These are phyloP conservation scores for Rhinocladiella mackenziei DNA, from an alignment of 2,329 filamentous ascomycete genomes.

Conservation along the genomic window DNA sequence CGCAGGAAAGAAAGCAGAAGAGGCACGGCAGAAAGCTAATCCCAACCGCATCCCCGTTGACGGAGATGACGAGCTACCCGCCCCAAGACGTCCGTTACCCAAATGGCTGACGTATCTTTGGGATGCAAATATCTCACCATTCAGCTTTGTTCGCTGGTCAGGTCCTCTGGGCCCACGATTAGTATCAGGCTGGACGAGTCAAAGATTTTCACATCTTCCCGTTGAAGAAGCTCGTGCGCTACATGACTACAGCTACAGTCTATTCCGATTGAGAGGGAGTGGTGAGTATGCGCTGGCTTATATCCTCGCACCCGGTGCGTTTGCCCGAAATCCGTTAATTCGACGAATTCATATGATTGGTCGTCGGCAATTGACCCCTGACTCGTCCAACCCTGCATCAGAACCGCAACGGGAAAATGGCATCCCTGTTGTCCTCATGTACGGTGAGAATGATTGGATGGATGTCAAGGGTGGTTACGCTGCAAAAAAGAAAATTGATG, in stretches of 20 bases:
- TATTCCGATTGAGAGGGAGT: conserved; percentile 87
- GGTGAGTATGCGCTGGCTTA: conserved; percentile 93
- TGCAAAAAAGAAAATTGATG: conserved; percentile 72
- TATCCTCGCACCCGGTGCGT: conserved; percentile 87
- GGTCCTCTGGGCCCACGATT: conserved; percentile 87
- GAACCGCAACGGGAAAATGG: conserved; percentile 55
- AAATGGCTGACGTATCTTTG: conserved; percentile 90
- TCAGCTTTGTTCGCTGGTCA: conserved; percentile 80
- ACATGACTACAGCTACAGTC: conserved; percentile 89
- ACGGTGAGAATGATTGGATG: conserved; percentile 99
- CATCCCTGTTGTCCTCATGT: conserved; percentile 85
- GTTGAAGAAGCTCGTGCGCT: conserved; percentile 73
- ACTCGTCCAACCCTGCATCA: conserved; percentile 13
- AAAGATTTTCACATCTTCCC: conserved; percentile 86
- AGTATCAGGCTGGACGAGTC: conserved; percentile 89
- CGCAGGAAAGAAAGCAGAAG: conserved; percentile 40
- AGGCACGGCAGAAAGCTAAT: conserved; percentile 28
- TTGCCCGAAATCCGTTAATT: conserved; percentile 82
- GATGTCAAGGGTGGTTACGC: conserved; percentile 81
- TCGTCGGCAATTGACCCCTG: conserved; percentile 54
- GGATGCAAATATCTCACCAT: conserved; percentile 95
- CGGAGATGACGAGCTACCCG: conserved; percentile 35
- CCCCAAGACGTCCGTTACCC: conserved; percentile 62
- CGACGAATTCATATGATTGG: conserved; percentile 82
- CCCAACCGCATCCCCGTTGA: conserved; percentile 14